Percentiles rank a stretch among this genome's conserved stretches.
Evolutionary conservation across 768 basidiomycete species (phyloP).

Genomic region (Boletus huronensis): DNA sequence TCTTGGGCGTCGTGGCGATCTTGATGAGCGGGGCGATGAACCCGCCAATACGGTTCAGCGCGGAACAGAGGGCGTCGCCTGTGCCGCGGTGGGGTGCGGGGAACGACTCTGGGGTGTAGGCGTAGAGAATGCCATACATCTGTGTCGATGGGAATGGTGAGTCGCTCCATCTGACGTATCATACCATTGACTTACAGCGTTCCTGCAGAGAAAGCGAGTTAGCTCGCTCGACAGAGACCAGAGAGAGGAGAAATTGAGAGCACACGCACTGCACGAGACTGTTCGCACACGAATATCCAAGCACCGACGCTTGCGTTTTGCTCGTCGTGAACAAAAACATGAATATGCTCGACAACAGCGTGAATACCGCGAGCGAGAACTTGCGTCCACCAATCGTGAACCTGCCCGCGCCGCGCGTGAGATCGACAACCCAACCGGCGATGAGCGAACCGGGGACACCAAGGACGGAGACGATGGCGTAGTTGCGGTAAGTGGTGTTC

Average conservation of each 20-base stretch:
- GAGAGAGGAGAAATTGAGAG: neutral
- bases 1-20: constrained; percentile 38
- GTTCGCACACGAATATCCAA: constrained; percentile 46
- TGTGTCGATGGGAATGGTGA: neutral
- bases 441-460: constrained; percentile 48
- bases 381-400: constrained; percentile 45
- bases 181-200: constrained; percentile 32
- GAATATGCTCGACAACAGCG: constrained; percentile 44
- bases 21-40: constrained; percentile 49
- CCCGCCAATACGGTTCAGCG: constrained; percentile 47
- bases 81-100: constrained; percentile 55
- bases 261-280: constrained; percentile 39
- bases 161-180: neutral
- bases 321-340: constrained; percentile 52
- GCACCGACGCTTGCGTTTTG: constrained; percentile 35
- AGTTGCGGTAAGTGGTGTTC: constrained; percentile 43
- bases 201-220: constrained; percentile 10
- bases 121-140: constrained; percentile 55
- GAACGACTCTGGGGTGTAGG: constrained; percentile 60
- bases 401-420: constrained; percentile 31
- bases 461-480: constrained; percentile 45
- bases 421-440: constrained; percentile 44
- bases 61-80: constrained; percentile 47
- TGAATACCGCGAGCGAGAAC: constrained; percentile 44
- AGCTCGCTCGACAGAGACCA: neutral